These are phyloP conservation scores for Spathaspora gorwiae DNA, from an alignment of 805 yeast genomes.

Conservation along the genomic window DNA sequence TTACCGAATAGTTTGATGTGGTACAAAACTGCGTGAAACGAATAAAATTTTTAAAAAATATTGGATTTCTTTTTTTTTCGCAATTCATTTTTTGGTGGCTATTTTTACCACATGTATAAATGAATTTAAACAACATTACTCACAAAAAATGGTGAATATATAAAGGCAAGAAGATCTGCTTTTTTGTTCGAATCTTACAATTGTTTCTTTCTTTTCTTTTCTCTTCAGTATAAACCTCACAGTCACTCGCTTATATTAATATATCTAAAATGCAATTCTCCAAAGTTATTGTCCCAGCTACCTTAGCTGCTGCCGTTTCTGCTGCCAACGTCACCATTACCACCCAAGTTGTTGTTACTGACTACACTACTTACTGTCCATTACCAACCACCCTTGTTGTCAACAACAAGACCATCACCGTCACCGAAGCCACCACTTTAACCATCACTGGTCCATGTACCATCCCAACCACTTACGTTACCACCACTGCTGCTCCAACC, in stretches of 20 bases:
- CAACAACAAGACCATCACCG: conserved; percentile 68
- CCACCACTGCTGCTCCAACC: conserved; percentile 15
- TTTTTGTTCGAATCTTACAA: not conserved
- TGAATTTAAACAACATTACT: too few relatives aligned
- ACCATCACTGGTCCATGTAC: conserved; percentile 90
- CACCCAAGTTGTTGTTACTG: conserved; percentile 59
- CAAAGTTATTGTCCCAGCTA: conserved; percentile 31
- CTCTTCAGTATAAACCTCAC: not conserved
- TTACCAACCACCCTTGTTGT: conserved; percentile 59
- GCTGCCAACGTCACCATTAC: conserved; percentile 46
- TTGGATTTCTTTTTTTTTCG: too few relatives aligned
- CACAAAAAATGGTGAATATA: too few relatives aligned
- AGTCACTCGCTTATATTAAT: conserved; percentile 3
- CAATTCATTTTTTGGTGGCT: too few relatives aligned
- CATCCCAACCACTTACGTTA: conserved; percentile 44
- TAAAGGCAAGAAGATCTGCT: not conserved
- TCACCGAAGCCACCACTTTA: conserved; percentile 73
- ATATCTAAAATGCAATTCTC: conserved; percentile 30
- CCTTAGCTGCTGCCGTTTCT: conserved; percentile 41
- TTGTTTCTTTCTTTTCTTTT: not conserved
- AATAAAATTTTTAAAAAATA: too few relatives aligned
- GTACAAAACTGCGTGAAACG: too few relatives aligned
- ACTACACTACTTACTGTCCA: conserved; percentile 77
- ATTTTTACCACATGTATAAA: too few relatives aligned
- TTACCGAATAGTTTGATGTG: too few relatives aligned